Base-by-base conservation (phyloP, 306 rosid species). In the Castanea mollissima region DNA sequence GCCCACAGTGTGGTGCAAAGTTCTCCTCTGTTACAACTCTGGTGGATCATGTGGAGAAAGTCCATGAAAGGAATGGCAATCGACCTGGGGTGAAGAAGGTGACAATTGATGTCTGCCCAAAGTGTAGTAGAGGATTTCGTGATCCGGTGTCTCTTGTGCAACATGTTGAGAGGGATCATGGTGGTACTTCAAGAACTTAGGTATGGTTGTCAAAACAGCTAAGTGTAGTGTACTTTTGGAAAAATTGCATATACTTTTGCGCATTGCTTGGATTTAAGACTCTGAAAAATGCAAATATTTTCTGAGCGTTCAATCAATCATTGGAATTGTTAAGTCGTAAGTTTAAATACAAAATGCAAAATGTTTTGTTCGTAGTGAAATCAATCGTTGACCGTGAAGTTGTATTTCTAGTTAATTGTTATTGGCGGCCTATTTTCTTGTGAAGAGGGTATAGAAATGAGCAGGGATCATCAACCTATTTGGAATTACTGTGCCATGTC, bases 161-260 rank as follows among this genome's bases (percentile, higher is more conserved):
- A 80, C 97, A 94, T 62, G 94, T 94, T 59, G 97, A 94, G 88
- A 92, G 77, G 79, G 98, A 87, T 20, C 98, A 94, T 49, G 96
- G 93, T 10, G 94, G 98, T 56, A 57, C 87, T 71, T 90, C 94
- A 64, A 76, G 75, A 69, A 83, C 81, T 4, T 88, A 86, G 85
- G 46, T 34, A 25, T 54, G 63, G 74, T 56, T 68, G 73, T 75
- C 68, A 23, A 59, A 21, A 55, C 74, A 41, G 27, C 31, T 21
- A 29, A 49, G 60, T 38, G 60, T 38, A 49, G 60, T 38, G 60
- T 56, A 58, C 32, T 58, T n/a, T 54, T 75, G 68, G 59, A 23
- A 76, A 71, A 74, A 63, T 64, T 76, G 77, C 52, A 72, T 38
- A 76, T 51, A 72, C 31, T 27, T 14, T 58, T 7, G n/a, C 34